These are phyloP conservation scores for Diphasiastrum complanatum DNA, from an alignment of 83 land plant species.

Conservation along the genomic window DNA sequence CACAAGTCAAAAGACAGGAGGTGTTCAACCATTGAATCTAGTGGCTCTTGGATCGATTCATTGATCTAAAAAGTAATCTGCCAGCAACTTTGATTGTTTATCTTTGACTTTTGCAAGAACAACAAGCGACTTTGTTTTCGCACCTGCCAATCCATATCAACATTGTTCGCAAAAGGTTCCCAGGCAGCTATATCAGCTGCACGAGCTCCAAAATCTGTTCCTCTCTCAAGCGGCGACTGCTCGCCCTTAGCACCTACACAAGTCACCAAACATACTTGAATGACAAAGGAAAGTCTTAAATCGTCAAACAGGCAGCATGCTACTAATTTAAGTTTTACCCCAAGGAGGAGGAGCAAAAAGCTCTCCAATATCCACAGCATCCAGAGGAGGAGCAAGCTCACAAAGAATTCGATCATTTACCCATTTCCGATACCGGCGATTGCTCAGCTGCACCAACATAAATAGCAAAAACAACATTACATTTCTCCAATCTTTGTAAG, in stretches of 20 bases:
- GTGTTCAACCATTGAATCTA: too few relatives aligned
- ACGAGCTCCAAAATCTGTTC: conserved; percentile 25
- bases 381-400: conserved; percentile 90
- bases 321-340: conserved; percentile 41
- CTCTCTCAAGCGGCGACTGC: conserved; percentile 30
- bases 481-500: too few relatives aligned
- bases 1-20: too few relatives aligned
- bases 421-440: conserved; percentile 77
- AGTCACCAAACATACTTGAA: conserved; percentile 21
- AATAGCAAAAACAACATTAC: too few relatives aligned
- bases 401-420: conserved; percentile 77
- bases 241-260: conserved; percentile 37
- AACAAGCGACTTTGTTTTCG: conserved; percentile 8
- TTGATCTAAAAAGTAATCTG: too few relatives aligned
- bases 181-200: conserved; percentile 48
- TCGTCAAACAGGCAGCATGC: neutral
- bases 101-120: too few relatives aligned
- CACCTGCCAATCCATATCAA: conserved; percentile 95
- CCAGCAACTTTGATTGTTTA: too few relatives aligned
- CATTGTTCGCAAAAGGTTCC: conserved; percentile 79
- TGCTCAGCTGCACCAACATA: conserved; percentile 78
- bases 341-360: conserved; percentile 98
- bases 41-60: too few relatives aligned
- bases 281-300: conserved; percentile 33
- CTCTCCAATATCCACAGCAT: conserved; percentile 80